Percentiles rank a stretch among this genome's conserved stretches.
These are phyloP conservation scores for Scytalidium lignicola DNA, from an alignment of 2,329 filamentous ascomycete species.

Conservation along the genomic window DNA sequence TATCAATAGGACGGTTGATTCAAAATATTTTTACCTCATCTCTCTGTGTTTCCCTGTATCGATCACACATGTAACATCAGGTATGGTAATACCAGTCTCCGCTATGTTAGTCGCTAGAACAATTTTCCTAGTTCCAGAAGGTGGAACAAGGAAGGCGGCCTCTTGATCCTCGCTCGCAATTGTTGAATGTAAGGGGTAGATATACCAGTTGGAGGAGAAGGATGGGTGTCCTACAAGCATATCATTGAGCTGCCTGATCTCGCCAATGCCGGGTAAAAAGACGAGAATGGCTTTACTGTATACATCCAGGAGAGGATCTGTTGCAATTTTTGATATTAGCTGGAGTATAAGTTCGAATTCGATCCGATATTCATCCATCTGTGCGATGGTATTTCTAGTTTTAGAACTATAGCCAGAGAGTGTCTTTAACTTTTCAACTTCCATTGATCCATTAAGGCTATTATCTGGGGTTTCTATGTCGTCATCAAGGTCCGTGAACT, in stretches of 20 bases:
- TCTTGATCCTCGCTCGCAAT: conserved; percentile 97
- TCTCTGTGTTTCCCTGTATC: conserved; percentile 96
- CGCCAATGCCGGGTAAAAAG: conserved; percentile 90
- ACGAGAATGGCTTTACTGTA: conserved; percentile 92
- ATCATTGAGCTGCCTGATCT: conserved; percentile 85
- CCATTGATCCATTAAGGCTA: conserved; percentile 38
- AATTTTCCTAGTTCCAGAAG: conserved; percentile 79
- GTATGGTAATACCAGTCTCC: conserved; percentile 97
- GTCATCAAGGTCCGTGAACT: conserved; percentile 59
- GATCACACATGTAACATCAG: conserved; percentile 93
- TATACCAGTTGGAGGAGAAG: conserved; percentile 73
- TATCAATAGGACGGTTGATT: background rate
- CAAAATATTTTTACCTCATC: conserved; percentile 55
- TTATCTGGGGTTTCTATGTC: conserved; percentile 46
- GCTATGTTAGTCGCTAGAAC: conserved; percentile 97
- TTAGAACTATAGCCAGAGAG: conserved; percentile 69
- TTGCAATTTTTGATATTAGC: conserved; percentile 71
- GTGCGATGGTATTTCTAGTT: conserved; percentile 68
- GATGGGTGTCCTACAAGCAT: conserved; percentile 70
- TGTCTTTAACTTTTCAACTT: conserved; percentile 54
- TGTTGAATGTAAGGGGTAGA: conserved; percentile 88
- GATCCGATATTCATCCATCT: conserved; percentile 86
- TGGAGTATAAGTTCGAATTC: conserved; percentile 82
- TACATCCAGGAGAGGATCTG: conserved; percentile 55
- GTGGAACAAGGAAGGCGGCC: conserved; percentile 81